A percentile compares a stretch with the other conserved stretches of the same genome.
Conservation (phyloP, 257 asterid species). For the Solanum bulbocastanum region DNA sequence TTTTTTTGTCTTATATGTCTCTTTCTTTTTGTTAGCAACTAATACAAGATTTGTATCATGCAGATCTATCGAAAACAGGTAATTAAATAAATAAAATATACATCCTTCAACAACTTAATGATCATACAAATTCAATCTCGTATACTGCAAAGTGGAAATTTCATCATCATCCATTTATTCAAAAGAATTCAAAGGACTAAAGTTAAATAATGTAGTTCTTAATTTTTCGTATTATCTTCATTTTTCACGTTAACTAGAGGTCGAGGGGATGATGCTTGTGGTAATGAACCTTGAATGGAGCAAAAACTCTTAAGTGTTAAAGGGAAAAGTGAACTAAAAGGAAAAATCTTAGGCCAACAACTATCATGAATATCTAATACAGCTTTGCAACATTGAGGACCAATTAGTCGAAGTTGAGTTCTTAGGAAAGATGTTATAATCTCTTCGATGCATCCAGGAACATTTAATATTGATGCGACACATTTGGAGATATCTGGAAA, state of each 20-base stretch:
- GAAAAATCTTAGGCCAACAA: conserved; percentile 17
- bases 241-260: not conserved
- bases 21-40: no score
- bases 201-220: not conserved
- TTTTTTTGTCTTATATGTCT: no score
- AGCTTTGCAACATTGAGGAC: conserved; percentile 21
- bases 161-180: not conserved
- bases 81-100: not conserved
- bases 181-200: not conserved
- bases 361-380: conserved; percentile 2
- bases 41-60: no score
- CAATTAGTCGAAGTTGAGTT: not conserved
- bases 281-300: not conserved
- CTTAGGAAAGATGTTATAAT: conserved; percentile 7
- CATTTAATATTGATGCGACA: not conserved
- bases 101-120: not conserved
- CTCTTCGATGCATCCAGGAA: conserved; percentile 15
- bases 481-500: not conserved
- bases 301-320: conserved; percentile 4
- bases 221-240: not conserved
- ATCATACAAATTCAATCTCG: not conserved
- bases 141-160: not conserved
- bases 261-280: not conserved
- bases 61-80: not conserved
- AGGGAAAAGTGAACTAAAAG: conserved; percentile 11